Evolutionary conservation across 2,329 filamentous ascomycete genomes (phyloP).

Genomic region (Cordyceps javanica): DNA sequence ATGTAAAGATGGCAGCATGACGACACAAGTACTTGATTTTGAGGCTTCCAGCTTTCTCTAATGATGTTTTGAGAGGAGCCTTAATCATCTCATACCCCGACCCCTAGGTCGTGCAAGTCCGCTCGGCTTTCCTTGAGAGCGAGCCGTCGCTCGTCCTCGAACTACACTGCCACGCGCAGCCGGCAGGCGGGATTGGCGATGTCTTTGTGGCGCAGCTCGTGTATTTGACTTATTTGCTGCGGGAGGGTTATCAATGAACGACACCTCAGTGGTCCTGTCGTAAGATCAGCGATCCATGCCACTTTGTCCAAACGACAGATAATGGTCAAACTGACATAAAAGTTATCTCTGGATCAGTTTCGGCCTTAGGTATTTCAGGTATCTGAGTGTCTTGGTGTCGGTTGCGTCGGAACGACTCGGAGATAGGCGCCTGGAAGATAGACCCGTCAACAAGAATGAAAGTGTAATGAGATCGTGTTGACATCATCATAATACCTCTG

Average conservation of each 20-base stretch:
- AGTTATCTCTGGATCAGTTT: constrained; percentile 64
- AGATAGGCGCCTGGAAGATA: constrained; percentile 61
- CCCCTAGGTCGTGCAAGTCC: constrained; percentile 41
- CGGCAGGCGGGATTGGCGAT: constrained; percentile 42
- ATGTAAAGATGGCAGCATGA: constrained; percentile 31
- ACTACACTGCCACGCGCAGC: constrained; percentile 35
- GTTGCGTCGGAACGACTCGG: constrained; percentile 72
- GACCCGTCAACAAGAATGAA: not conserved
- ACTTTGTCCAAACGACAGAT: not conserved
- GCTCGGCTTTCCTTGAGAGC: constrained; percentile 34
- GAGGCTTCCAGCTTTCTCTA: not conserved
- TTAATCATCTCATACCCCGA: constrained; percentile 37
- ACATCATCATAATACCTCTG: constrained; percentile 61
- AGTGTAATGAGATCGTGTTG: not conserved
- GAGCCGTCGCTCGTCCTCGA: constrained; percentile 23
- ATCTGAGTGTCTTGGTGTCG: constrained; percentile 50
- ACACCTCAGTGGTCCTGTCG: constrained; percentile 77
- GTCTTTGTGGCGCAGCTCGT: constrained; percentile 37
- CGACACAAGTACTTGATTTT: not conserved
- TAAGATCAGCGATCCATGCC: constrained; percentile 16
- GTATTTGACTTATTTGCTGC: constrained; percentile 44
- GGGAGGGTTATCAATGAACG: constrained; percentile 79
- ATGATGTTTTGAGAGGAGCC: not conserved
- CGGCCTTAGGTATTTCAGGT: constrained; percentile 21
- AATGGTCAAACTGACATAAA: constrained; percentile 61